phyloP scores from a whole-genome alignment of 2,329 filamentous ascomycete genomes.

The Dothiorella sarmentorum region DNA sequence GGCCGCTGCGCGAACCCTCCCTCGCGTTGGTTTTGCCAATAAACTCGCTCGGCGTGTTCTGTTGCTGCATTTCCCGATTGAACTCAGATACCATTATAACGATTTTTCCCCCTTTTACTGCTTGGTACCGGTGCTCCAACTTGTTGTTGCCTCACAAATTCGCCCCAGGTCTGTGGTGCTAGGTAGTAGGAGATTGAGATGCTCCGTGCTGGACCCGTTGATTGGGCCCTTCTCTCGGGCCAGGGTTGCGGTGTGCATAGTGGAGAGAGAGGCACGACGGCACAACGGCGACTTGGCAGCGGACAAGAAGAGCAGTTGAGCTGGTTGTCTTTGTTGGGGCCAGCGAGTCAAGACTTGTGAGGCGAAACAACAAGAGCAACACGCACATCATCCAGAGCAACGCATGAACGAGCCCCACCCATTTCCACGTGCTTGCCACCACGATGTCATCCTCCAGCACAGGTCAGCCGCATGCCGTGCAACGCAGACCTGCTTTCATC shows the following conservation, averaged over 20 bases:
- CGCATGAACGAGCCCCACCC: constrained; percentile 7
- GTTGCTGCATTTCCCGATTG: background rate
- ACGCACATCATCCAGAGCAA: background rate
- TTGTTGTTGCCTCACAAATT: too few species aligned
- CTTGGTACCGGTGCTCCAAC: too few species aligned
- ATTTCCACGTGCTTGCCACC: constrained; percentile 7
- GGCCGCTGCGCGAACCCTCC: background rate
- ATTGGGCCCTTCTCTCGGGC: background rate
- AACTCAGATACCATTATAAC: background rate
- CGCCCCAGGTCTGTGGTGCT: background rate
- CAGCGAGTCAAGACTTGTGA: background rate
- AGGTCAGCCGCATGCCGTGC: too few species aligned
- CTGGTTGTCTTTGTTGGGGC: too few species aligned
- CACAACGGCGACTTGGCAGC: background rate
- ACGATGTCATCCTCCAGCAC: too few species aligned
- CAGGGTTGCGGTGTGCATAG: background rate
- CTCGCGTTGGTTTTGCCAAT: background rate
- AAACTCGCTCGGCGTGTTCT: background rate
- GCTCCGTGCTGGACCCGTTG: background rate
- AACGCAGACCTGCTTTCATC: too few species aligned
- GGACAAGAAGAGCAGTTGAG: too few species aligned
- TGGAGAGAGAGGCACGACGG: background rate
- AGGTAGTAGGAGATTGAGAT: background rate
- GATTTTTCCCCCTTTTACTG: background rate
- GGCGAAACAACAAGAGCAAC: too few species aligned